These are phyloP conservation scores for Citrullus colocynthis DNA, from an alignment of 306 rosid genomes.

Conservation along the genomic window DNA sequence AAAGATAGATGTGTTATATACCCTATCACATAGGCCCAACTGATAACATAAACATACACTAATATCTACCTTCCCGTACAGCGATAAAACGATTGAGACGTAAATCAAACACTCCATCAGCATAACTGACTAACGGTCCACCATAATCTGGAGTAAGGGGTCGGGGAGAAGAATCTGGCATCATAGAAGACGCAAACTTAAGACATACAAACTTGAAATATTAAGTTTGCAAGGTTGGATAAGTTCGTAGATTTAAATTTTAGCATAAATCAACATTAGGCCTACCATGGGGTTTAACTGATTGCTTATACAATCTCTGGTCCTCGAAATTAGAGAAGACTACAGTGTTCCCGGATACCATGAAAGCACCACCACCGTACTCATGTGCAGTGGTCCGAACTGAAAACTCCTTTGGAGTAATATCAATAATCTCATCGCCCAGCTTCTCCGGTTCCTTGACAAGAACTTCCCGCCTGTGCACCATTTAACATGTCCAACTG, in stretches of 20 bases:
- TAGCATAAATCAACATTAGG: not conserved
- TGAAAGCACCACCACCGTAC: constrained; percentile 86
- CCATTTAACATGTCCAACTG: not conserved
- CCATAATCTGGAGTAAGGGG: constrained; percentile 73
- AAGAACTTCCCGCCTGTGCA: constrained; percentile 69
- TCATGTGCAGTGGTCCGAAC: constrained; percentile 90
- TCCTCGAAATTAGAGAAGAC: constrained; percentile 75
- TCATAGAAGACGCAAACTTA: not conserved
- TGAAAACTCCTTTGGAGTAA: constrained; percentile 71
- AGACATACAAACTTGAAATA: not conserved
- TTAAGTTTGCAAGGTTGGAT: not conserved
- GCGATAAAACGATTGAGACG: constrained; percentile 53
- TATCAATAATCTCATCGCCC: constrained; percentile 47
- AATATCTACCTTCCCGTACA: constrained; percentile 58
- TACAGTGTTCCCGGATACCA: constrained; percentile 44
- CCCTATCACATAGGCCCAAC: not conserved
- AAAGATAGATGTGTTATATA: not conserved
- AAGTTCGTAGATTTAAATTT: not conserved
- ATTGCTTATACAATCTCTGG: constrained; percentile 76
- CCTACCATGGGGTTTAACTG: constrained; percentile 4
- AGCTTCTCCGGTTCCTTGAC: constrained; percentile 55
- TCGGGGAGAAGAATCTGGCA: constrained; percentile 40
- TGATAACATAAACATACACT: not conserved
- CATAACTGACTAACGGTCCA: constrained; percentile 54
- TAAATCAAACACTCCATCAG: constrained; percentile 70